These are phyloP conservation scores for Colletotrichum cuscutae DNA, from an alignment of 2,329 filamentous ascomycete genomes.

Conservation along the genomic window DNA sequence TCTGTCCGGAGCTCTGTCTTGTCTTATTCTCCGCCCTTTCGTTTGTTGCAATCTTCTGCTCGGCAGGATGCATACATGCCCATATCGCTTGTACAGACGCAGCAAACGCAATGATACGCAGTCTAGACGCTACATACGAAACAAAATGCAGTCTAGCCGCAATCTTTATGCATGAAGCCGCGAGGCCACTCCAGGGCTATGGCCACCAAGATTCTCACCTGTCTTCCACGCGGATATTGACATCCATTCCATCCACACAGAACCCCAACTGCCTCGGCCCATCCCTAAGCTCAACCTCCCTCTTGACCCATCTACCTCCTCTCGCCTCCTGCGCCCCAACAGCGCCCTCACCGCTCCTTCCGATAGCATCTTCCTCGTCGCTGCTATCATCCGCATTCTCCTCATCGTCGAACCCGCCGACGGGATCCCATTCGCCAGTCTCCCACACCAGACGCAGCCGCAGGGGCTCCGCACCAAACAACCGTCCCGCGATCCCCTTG, in stretches of 20 bases:
- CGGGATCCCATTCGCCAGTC: conserved; percentile 90
- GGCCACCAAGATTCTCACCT: conserved; percentile 33
- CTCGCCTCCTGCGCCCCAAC: conserved; percentile 40
- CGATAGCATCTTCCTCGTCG: conserved; percentile 57
- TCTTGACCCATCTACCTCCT: conserved; percentile 73
- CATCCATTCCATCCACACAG: conserved; percentile 80
- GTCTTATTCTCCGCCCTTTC: not conserved
- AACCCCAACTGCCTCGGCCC: conserved; percentile 86
- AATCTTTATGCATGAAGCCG: conserved; percentile 6
- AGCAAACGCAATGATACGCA: not conserved
- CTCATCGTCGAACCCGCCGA: conserved; percentile 69
- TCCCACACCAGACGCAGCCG: conserved; percentile 81
- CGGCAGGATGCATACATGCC: conserved; percentile 6
- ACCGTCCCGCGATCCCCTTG: conserved; percentile 78
- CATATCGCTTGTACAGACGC: not conserved
- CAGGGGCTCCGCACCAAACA: conserved; percentile 75
- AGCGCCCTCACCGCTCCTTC: conserved; percentile 34
- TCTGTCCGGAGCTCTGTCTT: not conserved
- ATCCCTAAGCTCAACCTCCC: conserved; percentile 83
- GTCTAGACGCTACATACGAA: not conserved
- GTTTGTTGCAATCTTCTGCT: not conserved
- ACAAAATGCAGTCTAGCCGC: not conserved
- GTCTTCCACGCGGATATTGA: conserved; percentile 75
- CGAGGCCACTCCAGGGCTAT: not conserved
- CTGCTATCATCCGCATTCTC: conserved; percentile 61